Evolutionary conservation across 352 stramenopile genomes (phyloP), one percentile per base, ranked within the genome.

Genomic region (Pythium scleroteichum): DNA sequence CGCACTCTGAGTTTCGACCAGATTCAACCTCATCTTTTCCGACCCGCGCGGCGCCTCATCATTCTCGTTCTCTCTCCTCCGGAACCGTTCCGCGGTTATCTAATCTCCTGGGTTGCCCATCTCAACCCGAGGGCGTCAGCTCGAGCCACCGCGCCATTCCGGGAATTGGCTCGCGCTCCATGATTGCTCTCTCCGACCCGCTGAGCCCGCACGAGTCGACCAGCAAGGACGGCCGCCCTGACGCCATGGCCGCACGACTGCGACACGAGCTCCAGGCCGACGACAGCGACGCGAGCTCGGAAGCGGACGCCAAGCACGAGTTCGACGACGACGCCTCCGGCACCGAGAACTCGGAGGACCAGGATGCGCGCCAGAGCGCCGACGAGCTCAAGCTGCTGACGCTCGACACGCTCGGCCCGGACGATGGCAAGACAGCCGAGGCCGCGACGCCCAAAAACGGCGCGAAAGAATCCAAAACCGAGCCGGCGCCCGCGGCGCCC

Each of bases 181-280:
- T 58, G 50, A 58, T 58, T 23, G 35, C 35, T 17, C 27, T 39
- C n/a, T 26, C 50, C 19, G 50, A 48, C 20, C 23, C 38, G 10
- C 35, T 38, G 26, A 58, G 50, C 23, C 50, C 50, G 23, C 50
- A 58, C 50, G 50, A 47, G 50, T 58, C 50, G 50, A 58, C 33
- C 2, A 39, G 2, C 13, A 58, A 58, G 20, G 5, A 44, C 26
- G 23, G n/a, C 42, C n/a, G n/a, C n/a, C n/a, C n/a, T n/a, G 41
- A 23, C 22, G 23, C 19, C 20, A 50, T 38, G 20, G 5, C 29
- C 29, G 29, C 29, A 10, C 29, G 29, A 35, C 29, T 35, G 29
- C n/a, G n/a, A n/a, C n/a, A 49, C 23, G 42, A 22, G 19, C 45
- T 35, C 23, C 12, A 35, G 45, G 22, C 20, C 45, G 17, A 19